Conservation (phyloP, 257 asterid genomes). For the Jacaranda copaia region DNA sequence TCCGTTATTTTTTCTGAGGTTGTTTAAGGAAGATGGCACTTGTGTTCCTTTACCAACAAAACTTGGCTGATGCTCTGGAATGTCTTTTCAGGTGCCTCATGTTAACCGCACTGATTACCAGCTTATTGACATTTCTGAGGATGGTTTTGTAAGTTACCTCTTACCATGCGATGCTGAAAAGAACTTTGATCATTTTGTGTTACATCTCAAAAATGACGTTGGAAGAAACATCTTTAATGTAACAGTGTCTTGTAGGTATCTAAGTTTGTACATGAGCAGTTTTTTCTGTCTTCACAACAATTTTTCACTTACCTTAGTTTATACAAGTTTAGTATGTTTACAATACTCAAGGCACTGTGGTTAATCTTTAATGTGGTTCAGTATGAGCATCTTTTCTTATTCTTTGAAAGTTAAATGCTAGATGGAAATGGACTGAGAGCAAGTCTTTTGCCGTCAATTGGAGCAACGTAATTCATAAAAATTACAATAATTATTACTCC, state of each 20-base stretch:
- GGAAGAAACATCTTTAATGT: too few relatives aligned
- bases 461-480: too few relatives aligned
- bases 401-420: too few relatives aligned
- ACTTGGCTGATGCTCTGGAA: conserved; percentile 3
- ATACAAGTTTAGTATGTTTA: too few relatives aligned
- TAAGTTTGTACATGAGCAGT: background rate
- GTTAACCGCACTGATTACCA: conserved; percentile 71
- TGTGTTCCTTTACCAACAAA: background rate
- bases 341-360: too few relatives aligned
- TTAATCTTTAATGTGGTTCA: too few relatives aligned
- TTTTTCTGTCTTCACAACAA: too few relatives aligned
- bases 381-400: too few relatives aligned
- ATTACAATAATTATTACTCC: too few relatives aligned
- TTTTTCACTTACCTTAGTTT: too few relatives aligned
- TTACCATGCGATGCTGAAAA: background rate
- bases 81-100: conserved; percentile 62
- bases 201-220: background rate
- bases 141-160: conserved; percentile 75
- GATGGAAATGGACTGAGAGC: too few relatives aligned
- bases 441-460: too few relatives aligned
- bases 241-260: background rate
- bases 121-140: conserved; percentile 79
- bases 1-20: background rate
- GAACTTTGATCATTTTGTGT: background rate
- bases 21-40: background rate